Evolutionary conservation across 2,329 filamentous ascomycete species (phyloP), one percentile per base, ranked within the genome.

Genomic region (Ploettnerulaceae sp.): DNA sequence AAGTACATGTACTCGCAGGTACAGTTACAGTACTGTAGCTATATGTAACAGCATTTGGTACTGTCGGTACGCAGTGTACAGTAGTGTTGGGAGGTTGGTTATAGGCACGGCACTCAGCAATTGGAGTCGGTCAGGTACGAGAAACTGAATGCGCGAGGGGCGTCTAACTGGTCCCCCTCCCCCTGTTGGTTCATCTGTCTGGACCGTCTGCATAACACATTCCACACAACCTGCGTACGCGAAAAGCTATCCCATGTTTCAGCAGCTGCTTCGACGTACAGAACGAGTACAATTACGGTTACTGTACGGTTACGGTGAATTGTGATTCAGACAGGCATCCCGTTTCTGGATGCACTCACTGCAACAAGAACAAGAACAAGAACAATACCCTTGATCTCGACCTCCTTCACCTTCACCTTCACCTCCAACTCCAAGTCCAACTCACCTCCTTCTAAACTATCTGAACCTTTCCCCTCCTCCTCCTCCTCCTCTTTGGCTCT

Each of bases 191-290:
- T 42, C 35, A 22, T 37, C 45, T 35, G 44, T 25, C 35, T 38
- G 38, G 32, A 42, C 39, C 40, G 25, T 48, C 48, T 51, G 51
- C 51, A 54, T 51, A 49, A 54, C 45, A 52, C 50, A 53, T 51
- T 54, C 48, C 51, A 50, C 28, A 53, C 51, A 41, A 31, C 35
- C 28, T 21, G 21, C 8, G 33, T 34, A 45, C 42, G 38, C 47
- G 38, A 44, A 39, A 11, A 17, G 26, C 40, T 39, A n/a, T 40
- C 21, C 43, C 43, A 49, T 41, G 51, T 50, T 53, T 53, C 51
- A 47, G 32, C 41, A 37, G 22, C 45, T 45, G 28, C 28, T 35
- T 25, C 34, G 20, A 38, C 37, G 26, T 26, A 20, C 44, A 14
- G 49, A 45, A 52, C 48, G 44, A 45, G 45, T 39, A 34, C 45